A percentile compares a stretch with the other conserved stretches of the same genome.
phyloP scores from a whole-genome alignment of 257 asterid species.

The Solanum gracilifrons region DNA sequence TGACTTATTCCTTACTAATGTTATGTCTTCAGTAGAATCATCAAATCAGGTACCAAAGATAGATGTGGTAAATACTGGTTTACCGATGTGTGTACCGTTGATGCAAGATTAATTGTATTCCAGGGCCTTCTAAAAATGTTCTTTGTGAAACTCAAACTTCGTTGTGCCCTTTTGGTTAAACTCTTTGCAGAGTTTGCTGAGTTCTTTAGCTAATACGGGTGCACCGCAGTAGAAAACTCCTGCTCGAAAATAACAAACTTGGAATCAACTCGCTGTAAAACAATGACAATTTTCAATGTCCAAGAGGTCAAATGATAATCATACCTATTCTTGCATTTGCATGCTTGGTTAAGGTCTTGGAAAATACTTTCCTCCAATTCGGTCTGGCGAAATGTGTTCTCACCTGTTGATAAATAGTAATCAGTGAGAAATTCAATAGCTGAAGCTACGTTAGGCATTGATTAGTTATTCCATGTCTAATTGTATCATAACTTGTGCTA shows the following conservation, averaged over 20 bases:
- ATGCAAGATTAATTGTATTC: not conserved
- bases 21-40: not conserved
- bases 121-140: conserved; percentile 45
- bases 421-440: not conserved
- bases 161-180: conserved; percentile 84
- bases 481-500: not conserved
- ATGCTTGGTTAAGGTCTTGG: conserved; percentile 75
- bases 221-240: conserved; percentile 94
- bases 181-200: conserved; percentile 66
- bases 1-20: not conserved
- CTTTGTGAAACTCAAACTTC: conserved; percentile 92
- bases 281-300: not conserved
- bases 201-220: conserved; percentile 85
- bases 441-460: not conserved
- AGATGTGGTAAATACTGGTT: not conserved
- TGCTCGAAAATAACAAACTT: conserved; percentile 14
- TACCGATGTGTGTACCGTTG: not conserved
- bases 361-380: conserved; percentile 85
- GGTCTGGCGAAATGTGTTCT: conserved; percentile 97
- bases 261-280: not conserved
- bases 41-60: not conserved
- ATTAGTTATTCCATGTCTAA: not conserved
- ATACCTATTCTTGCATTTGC: conserved; percentile 86
- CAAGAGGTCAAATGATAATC: not conserved
- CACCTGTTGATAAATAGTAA: conserved; percentile 37